Evolutionary conservation across 805 yeast species (phyloP), one percentile per base, ranked within the genome.

Genomic region (Wickerhamomyces xylosicus): DNA sequence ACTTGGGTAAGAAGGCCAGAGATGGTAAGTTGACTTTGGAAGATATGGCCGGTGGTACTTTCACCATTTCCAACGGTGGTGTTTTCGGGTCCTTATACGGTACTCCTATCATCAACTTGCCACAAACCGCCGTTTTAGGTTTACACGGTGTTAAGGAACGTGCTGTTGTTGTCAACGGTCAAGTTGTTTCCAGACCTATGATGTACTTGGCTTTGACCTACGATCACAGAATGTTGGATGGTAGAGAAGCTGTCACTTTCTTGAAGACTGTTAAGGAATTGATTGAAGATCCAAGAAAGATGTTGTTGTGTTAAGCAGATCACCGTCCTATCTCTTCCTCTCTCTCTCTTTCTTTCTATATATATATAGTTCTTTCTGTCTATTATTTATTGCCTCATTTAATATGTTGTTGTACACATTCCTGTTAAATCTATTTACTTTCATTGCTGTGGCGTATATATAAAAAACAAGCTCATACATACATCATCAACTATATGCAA

Each of bases 1-100:
- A 67, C 52, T 72, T 92, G 56, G 92, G 97, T 66, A 70, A 69
- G 59, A 90, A 86, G 70, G 98, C 98, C 47, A 85, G 97, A 66
- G 97, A 90, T 61, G 92, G 92, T 58, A 89, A 92, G 69, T 75
- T 92, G 59, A 85, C 97, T 40, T 67, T 92, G 49, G 98, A 92
- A 72, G 98, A 92, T 65, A 90, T 92, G 97, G 76, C 96, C 45
- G 98, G 98, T 63, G 98, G 98, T 64, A 89, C 97, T 44, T 89
- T 92, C 74, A 92, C 98, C 57, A 92, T 92, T 56, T 92, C 97
- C 40, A 92, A 92, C 70, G 98, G 98, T 63, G 98, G 98, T 65
- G 96, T 92, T 42, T 92, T 92, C 57, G 98, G 98, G 48, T 92
- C 97, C 19, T 72, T 92, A 50, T 86, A 83, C 64, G 98, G 98